Evolutionary conservation across 495 filamentous ascomycete genomes (phyloP), one percentile per base, ranked within the genome.

Genomic region (Podospora tetraspora): DNA sequence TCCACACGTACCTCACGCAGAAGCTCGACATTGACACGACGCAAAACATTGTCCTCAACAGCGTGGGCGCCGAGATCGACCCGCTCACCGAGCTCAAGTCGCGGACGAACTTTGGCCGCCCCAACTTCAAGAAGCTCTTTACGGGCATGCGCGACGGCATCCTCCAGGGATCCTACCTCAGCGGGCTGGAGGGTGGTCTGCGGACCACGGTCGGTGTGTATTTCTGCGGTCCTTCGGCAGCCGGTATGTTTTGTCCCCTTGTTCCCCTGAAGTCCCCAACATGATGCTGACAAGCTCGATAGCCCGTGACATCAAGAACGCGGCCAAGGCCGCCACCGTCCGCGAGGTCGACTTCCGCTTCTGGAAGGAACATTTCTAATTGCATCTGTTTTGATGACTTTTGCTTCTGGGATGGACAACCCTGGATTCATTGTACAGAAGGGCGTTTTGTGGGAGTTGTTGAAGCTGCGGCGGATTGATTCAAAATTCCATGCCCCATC

Each of bases 1-100:
- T 99, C 71, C 95, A 98, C 81, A 98, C 93, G 3, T 99, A 97
- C 75, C 91, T 99, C 57, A 99, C 95, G 6, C 95, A 98, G 79
- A 89, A 86, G 63, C 87, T 99, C 23, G 94, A 98, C 79, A 83
- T 89, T 68, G 92, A 99, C 73, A 96, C 92, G 2, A 90, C 94
- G 3, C 87, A 97, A 62, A 99, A 99, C 76, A 97, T 99, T 79
- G 92, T 97, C 66, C 84, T 99, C 29, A 98, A 99, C 81, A 91
- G 88, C 69, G 94, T 98, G 43, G 95, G 95, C 66, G 87, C 88
- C 64, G 88, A 87, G 16, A 83, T 93, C 29, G 95, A 99, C 76
- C 96, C 96, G 2, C 82, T 99, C 56, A 99, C 95, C 0, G 93
- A 98, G 77, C 82, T 99, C 67, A 90, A 88, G 76, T 85, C 90